phyloP scores from a whole-genome alignment of 192 early-diverging fungal genomes.

The Coemansia sp. region DNA sequence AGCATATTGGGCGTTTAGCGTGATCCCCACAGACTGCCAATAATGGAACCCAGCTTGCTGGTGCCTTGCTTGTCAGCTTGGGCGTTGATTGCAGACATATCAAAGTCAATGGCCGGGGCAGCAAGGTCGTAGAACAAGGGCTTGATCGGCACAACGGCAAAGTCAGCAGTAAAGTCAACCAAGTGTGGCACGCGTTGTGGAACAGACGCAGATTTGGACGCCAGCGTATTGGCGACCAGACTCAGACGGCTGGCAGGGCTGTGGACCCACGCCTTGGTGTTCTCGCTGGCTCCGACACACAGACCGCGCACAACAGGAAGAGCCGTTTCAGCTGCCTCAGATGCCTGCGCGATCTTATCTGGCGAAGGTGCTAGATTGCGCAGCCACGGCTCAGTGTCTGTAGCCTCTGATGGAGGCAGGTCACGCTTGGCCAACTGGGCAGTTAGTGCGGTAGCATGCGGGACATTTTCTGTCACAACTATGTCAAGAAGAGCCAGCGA shows the following conservation, averaged over 20 bases:
- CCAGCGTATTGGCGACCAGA: conserved; percentile 17
- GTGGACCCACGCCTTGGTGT: conserved; percentile 5
- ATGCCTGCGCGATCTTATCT: conserved; percentile 7
- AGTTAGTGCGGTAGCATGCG: conserved; percentile 10
- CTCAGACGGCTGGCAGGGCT: conserved; percentile 3
- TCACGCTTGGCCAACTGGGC: conserved; percentile 2
- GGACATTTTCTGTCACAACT: conserved; percentile 16
- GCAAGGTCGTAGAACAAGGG: conserved; percentile 55
- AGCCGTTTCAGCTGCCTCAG: conserved; percentile 5
- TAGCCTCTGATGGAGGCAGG: background rate
- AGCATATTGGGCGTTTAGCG: background rate
- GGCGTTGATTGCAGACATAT: conserved; percentile 27
- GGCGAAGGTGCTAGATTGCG: conserved; percentile 6
- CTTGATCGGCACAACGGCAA: conserved; percentile 36
- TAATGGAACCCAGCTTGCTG: conserved; percentile 40
- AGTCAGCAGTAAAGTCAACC: conserved; percentile 22
- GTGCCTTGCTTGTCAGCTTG: conserved; percentile 22
- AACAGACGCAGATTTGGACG: conserved; percentile 3
- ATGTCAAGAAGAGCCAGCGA: conserved; percentile 41
- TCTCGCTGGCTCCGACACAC: conserved; percentile 6
- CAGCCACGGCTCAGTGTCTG: conserved; percentile 10
- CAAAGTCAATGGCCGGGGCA: conserved; percentile 39
- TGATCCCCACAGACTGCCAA: conserved; percentile 45
- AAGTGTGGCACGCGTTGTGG: conserved; percentile 17
- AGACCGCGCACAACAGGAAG: conserved; percentile 16